Evolutionary conservation across 768 basidiomycete genomes (phyloP), one percentile per base, ranked within the genome.

Genomic region (Rhizopogon roseolus): DNA sequence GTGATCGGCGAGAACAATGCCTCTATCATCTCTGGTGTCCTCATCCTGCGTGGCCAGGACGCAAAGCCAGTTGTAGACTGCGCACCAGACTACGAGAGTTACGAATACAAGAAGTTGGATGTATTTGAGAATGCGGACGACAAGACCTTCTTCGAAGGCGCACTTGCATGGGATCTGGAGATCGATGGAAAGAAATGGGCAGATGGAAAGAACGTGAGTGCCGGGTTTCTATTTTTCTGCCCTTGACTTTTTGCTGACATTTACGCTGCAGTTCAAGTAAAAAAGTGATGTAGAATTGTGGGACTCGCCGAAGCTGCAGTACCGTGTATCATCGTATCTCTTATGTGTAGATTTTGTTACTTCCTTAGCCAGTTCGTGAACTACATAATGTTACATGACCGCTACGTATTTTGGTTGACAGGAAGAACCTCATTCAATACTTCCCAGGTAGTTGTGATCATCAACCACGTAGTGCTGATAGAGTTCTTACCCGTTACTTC

Each of bases 71-170:
- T 86, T 54, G 80, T 96, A 39, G 77, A 85, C 8, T 86, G 81
- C 53, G 93, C 92, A 0, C 93, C 95, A 37, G 94, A 96, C 72
- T 95, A 78, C 79, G 96, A 98, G 73, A 89, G 86, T 32, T 98
- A 98, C 75, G 62, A 65, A 2, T 98, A 82, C 79, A 83, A 75
- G 64, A 82, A 79, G 72, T 75, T 98, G 62, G 88, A 97, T 69
- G 70, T 93, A 44, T 22, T 34, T 16, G 73, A 71, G 46, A 86
- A 87, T 55, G 76, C 74, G 27, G 84, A 74, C 16, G 87, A 98
- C 63, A 94, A 94, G 78, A 77, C 77, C 56, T 95, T 89, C 83
- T 94, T 98, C 66, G 92, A 93, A 79, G 88, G 79, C 61, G 90
- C 90, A 25, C 81, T 96, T 61, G 90, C 93, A 45, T 98, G 96